These are phyloP conservation scores for Malus asiatica DNA, from an alignment of 306 rosid genomes.

Conservation along the genomic window DNA sequence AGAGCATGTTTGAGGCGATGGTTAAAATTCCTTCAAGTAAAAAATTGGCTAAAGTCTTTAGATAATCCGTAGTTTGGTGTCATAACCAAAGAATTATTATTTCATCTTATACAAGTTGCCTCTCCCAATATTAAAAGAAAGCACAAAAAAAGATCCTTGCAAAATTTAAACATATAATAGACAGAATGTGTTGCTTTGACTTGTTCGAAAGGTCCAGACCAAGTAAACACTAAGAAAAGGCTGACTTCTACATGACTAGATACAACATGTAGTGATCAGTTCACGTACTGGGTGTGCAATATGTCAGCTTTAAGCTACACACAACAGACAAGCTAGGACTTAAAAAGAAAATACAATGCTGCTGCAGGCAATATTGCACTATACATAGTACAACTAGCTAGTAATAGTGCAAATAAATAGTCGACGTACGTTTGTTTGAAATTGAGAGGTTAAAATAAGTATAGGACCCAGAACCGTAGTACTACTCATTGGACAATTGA, in stretches of 20 bases:
- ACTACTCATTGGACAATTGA: conserved; percentile 29
- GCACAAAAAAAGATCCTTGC: background rate
- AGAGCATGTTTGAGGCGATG: background rate
- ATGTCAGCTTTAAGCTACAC: conserved; percentile 20
- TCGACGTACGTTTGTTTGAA: background rate
- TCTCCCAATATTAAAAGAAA: background rate
- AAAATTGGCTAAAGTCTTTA: background rate
- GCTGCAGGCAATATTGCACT: background rate
- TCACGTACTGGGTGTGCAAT: conserved; percentile 4
- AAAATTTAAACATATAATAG: background rate
- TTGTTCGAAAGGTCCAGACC: conserved; percentile 27
- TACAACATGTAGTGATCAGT: background rate
- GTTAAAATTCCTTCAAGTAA: no score
- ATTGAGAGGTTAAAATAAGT: background rate
- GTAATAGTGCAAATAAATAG: background rate
- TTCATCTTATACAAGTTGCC: background rate
- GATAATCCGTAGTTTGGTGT: background rate
- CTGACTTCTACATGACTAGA: conserved; percentile 17
- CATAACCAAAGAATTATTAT: background rate
- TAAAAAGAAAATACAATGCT: background rate
- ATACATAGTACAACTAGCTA: background rate
- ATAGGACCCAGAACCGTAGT: conserved; percentile 7
- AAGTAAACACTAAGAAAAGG: conserved; percentile 8
- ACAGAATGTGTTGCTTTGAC: conserved; percentile 14
- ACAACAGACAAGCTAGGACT: conserved; percentile 11